These are phyloP conservation scores for Micromonas commoda DNA, from an alignment of 139 green algal genomes.

Conservation along the genomic window DNA sequence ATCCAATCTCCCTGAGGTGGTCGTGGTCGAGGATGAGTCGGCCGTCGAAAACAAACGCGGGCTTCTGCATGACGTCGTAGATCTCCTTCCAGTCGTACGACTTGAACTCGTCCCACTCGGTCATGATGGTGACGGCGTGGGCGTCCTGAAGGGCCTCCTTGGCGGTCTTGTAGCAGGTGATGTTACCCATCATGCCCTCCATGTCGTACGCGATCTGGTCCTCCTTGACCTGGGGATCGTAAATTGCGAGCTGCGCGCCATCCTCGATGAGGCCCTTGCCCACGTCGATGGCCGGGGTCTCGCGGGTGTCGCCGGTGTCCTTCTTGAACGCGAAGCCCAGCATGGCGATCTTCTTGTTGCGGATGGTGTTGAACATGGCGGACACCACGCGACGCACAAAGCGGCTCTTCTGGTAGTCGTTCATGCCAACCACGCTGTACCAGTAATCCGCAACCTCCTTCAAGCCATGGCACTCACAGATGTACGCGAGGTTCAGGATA, in stretches of 20 bases:
- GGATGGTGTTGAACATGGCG: slow-evolving; percentile 99
- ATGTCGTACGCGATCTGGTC: slow-evolving; percentile 75
- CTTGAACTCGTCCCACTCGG: slow-evolving; percentile 99
- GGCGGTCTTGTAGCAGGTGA: slow-evolving; percentile 73
- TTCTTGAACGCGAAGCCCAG: slow-evolving; percentile 99
- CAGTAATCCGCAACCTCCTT: slow-evolving; percentile 94
- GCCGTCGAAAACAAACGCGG: slow-evolving; percentile 98
- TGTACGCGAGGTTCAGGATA: slow-evolving; percentile 96
- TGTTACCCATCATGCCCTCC: slow-evolving; percentile 49
- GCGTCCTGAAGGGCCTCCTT: slow-evolving; percentile 60
- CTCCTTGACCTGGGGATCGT: slow-evolving; percentile 74
- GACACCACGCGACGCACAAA: slow-evolving; percentile 93
- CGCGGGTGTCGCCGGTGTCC: slow-evolving; percentile 84
- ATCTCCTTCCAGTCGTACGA: slow-evolving; percentile 49
- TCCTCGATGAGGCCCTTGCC: slow-evolving; percentile 77
- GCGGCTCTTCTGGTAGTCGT: slow-evolving; percentile 96
- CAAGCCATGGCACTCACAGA: slow-evolving; percentile 77
- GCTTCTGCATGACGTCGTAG: slow-evolving; percentile 89
- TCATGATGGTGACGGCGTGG: slow-evolving; percentile 86
- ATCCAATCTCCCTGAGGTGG: slow-evolving; percentile 86
- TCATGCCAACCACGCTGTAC: slow-evolving; percentile 75
- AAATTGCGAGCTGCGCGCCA: slow-evolving; percentile 67
- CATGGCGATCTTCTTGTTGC: slow-evolving; percentile 88
- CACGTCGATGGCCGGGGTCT: slow-evolving; percentile 98
- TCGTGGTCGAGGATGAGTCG: slow-evolving; percentile 91